Percentiles rank a stretch among this genome's conserved stretches.
phyloP scores from a whole-genome alignment of 2,329 filamentous ascomycete genomes.

The Exophiala spinifera region DNA sequence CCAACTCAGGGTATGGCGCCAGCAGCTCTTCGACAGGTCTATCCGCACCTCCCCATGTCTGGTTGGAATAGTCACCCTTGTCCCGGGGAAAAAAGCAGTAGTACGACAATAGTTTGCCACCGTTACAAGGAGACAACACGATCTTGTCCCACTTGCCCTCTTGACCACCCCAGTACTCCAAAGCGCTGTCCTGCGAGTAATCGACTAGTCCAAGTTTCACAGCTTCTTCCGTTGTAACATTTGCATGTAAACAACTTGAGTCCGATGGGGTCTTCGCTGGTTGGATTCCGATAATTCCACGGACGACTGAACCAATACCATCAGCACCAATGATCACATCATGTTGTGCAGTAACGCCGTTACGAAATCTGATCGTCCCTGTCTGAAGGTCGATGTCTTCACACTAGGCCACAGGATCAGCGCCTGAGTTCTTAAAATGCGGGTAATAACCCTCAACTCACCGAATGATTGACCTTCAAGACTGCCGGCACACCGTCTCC shows the following conservation, averaged over 20 bases:
- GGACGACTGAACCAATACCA: conserved; percentile 65
- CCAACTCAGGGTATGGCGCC: conserved; percentile 58
- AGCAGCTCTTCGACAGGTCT: conserved; percentile 57
- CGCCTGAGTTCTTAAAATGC: too few species aligned
- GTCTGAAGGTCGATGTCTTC: conserved; percentile 51
- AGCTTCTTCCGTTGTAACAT: conserved; percentile 61
- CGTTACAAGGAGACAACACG: conserved; percentile 66
- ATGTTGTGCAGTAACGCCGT: conserved; percentile 51
- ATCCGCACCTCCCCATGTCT: conserved; percentile 57
- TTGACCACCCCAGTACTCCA: conserved; percentile 70
- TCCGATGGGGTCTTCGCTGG: conserved; percentile 59
- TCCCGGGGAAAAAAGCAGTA: conserved; percentile 67
- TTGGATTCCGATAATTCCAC: conserved; percentile 60
- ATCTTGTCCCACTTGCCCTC: conserved; percentile 58
- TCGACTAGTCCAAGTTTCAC: conserved; percentile 59
- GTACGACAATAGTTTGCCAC: conserved; percentile 62
- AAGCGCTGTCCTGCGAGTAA: conserved; percentile 58
- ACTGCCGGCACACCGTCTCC: conserved; percentile 55
- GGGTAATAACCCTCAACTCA: conserved; percentile 27
- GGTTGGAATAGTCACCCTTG: conserved; percentile 58
- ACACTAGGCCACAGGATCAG: neutral
- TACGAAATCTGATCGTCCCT: conserved; percentile 52
- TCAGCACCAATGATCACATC: conserved; percentile 64
- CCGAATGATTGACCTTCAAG: conserved; percentile 57
- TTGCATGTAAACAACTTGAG: conserved; percentile 62